These are phyloP conservation scores for Leccinum fibrillosum DNA, from an alignment of 768 basidiomycete species.

Conservation along the genomic window DNA sequence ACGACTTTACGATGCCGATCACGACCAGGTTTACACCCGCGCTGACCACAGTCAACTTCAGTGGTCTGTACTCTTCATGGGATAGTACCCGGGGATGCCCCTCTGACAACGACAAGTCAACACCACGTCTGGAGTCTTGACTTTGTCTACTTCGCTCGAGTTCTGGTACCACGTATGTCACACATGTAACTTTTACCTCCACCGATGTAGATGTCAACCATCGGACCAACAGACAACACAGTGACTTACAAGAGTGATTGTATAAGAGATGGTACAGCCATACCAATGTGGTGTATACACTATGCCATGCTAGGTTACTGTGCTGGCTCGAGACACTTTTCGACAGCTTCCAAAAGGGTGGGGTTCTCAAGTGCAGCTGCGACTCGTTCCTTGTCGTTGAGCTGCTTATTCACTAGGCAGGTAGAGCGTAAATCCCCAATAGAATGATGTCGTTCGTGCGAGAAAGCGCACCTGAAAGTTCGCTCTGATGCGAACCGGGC, in stretches of 20 bases:
- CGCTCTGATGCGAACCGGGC: constrained; percentile 95
- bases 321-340: constrained; percentile 61
- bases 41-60: constrained; percentile 16
- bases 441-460: background rate
- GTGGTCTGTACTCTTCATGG: background rate
- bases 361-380: constrained; percentile 95
- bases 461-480: constrained; percentile 66
- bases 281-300: constrained; percentile 1
- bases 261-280: background rate
- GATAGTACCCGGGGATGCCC: background rate
- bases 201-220: background rate
- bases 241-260: background rate
- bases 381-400: constrained; percentile 98
- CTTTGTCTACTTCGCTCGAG: background rate
- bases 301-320: constrained; percentile 1
- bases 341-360: constrained; percentile 80
- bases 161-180: background rate
- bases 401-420: constrained; percentile 86
- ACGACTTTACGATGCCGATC: constrained; percentile 9
- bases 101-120: background rate
- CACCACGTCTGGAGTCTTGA: background rate
- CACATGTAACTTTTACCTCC: background rate
- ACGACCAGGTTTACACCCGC: background rate
- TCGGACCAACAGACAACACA: background rate
- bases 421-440: background rate